phyloP scores from a whole-genome alignment of 2,329 filamentous ascomycete species.

The Juglanconis oblonga region DNA sequence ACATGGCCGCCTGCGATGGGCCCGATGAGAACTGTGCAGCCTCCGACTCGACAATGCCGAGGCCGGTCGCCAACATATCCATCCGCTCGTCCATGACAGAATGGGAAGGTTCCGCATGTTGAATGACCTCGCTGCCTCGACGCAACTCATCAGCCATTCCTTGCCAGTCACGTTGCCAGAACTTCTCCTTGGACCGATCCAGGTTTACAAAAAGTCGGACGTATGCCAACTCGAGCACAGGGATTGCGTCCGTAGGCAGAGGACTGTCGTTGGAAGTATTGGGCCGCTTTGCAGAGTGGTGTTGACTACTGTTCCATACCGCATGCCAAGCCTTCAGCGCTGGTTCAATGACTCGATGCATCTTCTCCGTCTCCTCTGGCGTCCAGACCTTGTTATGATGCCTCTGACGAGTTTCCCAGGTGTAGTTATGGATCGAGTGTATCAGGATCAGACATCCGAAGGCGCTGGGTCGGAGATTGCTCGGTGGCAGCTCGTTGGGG shows the following conservation, averaged over 20 bases:
- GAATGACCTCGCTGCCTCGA: conserved; percentile 70
- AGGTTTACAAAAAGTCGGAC: conserved; percentile 90
- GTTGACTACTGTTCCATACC: conserved; percentile 83
- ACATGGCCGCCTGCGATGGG: conserved; percentile 33
- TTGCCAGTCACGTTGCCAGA: conserved; percentile 93
- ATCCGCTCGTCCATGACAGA: conserved; percentile 3
- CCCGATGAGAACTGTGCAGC: conserved; percentile 47
- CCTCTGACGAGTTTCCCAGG: conserved; percentile 92
- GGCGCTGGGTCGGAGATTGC: conserved; percentile 76
- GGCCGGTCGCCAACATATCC: conserved; percentile 44
- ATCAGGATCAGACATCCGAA: conserved; percentile 91
- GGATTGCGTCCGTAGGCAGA: conserved; percentile 85
- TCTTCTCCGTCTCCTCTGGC: conserved; percentile 86
- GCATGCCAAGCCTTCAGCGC: conserved; percentile 92
- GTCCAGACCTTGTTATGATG: conserved; percentile 90
- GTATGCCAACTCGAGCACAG: conserved; percentile 86
- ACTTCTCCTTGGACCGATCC: conserved; percentile 86
- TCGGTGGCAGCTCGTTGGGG: conserved; percentile 50
- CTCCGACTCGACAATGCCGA: conserved; percentile 50
- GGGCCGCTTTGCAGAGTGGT: conserved; percentile 78
- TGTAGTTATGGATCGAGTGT: conserved; percentile 94
- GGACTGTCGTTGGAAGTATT: conserved; percentile 81
- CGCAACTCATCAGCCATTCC: conserved; percentile 86
- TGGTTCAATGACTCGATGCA: conserved; percentile 93
- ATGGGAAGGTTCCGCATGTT: conserved; percentile 59